Conservation (phyloP, 306 rosid genomes). For the Glycyrrhiza uralensis region DNA sequence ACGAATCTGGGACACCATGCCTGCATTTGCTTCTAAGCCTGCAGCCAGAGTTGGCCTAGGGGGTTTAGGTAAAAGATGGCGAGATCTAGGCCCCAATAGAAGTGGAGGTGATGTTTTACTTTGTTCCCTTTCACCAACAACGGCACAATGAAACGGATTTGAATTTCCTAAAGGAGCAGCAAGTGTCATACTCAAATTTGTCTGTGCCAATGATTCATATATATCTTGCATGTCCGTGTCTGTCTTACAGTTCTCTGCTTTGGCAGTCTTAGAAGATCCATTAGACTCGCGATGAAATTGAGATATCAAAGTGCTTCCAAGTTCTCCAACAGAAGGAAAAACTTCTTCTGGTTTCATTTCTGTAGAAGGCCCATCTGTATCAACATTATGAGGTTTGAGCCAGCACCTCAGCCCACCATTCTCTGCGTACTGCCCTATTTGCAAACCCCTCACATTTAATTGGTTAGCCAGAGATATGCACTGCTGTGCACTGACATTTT, state of each 20-base stretch:
- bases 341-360: slow-evolving; percentile 62
- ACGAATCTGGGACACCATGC: slow-evolving; percentile 74
- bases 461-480: slow-evolving; percentile 39
- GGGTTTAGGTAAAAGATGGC: slow-evolving; percentile 79
- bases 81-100: slow-evolving; percentile 66
- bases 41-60: slow-evolving; percentile 65
- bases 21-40: slow-evolving; percentile 61
- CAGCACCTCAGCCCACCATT: slow-evolving; percentile 59
- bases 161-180: slow-evolving; percentile 58
- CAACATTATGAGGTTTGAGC: slow-evolving; percentile 60
- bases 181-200: slow-evolving; percentile 73
- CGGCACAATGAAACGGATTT: slow-evolving; percentile 41
- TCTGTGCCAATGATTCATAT: slow-evolving; percentile 66
- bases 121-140: slow-evolving; percentile 66
- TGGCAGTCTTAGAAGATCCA: slow-evolving; percentile 60
- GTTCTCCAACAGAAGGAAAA: slow-evolving; percentile 48
- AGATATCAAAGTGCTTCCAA: slow-evolving; percentile 48
- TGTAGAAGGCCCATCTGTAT: slow-evolving; percentile 43
- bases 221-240: slow-evolving; percentile 49
- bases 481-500: slow-evolving; percentile 43
- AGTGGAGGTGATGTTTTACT: slow-evolving; percentile 54
- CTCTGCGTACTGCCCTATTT: slow-evolving; percentile 42
- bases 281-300: slow-evolving; percentile 46
- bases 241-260: slow-evolving; percentile 52
- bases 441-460: slow-evolving; percentile 45